Evolutionary conservation across 495 filamentous ascomycete species (phyloP), one percentile per base, ranked within the genome.

Genomic region (Penicillium bialowiezense): DNA sequence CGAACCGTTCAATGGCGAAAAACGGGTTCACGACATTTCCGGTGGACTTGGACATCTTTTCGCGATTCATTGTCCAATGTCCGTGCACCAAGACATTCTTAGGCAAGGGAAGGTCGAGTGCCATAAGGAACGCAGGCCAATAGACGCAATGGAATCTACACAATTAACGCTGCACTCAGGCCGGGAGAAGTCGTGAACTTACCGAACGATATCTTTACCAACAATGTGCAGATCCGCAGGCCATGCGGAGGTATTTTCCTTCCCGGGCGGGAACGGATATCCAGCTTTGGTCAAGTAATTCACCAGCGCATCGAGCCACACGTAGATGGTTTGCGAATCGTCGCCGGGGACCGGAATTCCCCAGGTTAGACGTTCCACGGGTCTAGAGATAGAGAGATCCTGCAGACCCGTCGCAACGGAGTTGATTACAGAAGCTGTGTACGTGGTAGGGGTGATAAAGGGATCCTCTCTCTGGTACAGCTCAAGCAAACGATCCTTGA

Each of bases 21-120:
- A 95, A 90, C 0, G 93, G 93, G 59, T 96, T 96, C 15, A 98
- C 93, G 18, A 91, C 91, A 64, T 95, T 97, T 41, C 95, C 95
- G 5, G 84, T 82, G 7, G 88, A 92, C 66, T 98, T 98, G 24
- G 91, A 88, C 93, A 98, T 98, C 64, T 97, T 98, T 53, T 81
- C 76, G 34, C 75, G 76, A 44, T 87, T 88, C 64, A 98, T 83
- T 2, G 91, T 93, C 93, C 93, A 98, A 63, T 98, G 95, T 1
- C 85, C 90, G 59, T 97, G 93, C 15, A 89, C 88, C 0, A 97
- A 76, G 17, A 97, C 78, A 44, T 83, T 82, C 55, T 84, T 86
- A 5, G 93, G 92, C n/a, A 88, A 65, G 1, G 91, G 86, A 2
- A 98, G 72, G 50, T 86, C 85, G 20, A 97, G 73, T 3, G 92